Base-by-base conservation (phyloP, 2,329 filamentous ascomycete genomes). In the Atkinsonella texensis region DNA sequence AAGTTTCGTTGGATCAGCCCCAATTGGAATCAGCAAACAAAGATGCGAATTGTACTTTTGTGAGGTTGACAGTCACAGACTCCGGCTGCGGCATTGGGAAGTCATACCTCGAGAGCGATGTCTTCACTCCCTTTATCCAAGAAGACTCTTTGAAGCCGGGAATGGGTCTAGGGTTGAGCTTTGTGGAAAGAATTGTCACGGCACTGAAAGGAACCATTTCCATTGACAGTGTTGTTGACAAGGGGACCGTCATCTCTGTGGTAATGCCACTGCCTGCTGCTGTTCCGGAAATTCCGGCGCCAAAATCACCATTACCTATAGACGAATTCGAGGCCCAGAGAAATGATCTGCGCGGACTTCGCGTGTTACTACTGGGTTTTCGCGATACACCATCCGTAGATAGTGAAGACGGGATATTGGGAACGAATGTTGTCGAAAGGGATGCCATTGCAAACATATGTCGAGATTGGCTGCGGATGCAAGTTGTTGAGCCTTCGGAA, bases 31-130 rank as follows among this genome's bases (percentile, higher is more conserved):
- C 33, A 4, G 43, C 17, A 1, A 53, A 44, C 7, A 53, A 51
- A 0, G 53, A 58, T 15, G 49, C 53, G 7, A 51, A 55, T 10
- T 56, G 66, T 3, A 62, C 51, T 2, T 43, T 38, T 47, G 51
- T 53, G 42, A 39, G 57, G 0, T 58, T 82, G 6, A 75, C 70
- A 0, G 75, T 87, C 1, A 69, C 71, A 0, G 84, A 87, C 57
- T 83, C 83, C 0, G 84, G 84, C 1, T 74, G 74, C 44, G 84
- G 84, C 1, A 87, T 87, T 35, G 75, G 75, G 0, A 69, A 77
- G 6, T 77, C 84, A 10, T 87, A 80, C 55, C 65, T 85, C 11
- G 70, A 75, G 18, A 74, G 77, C 9, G 73, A 74, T 13, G 63
- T 86, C 0, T 87, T 82, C 59, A 78, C 74, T 0, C 79, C 82